Evolutionary conservation across 2,329 filamentous ascomycete genomes (phyloP), one percentile per base, ranked within the genome.

Genomic region (Penicillium sp.): DNA sequence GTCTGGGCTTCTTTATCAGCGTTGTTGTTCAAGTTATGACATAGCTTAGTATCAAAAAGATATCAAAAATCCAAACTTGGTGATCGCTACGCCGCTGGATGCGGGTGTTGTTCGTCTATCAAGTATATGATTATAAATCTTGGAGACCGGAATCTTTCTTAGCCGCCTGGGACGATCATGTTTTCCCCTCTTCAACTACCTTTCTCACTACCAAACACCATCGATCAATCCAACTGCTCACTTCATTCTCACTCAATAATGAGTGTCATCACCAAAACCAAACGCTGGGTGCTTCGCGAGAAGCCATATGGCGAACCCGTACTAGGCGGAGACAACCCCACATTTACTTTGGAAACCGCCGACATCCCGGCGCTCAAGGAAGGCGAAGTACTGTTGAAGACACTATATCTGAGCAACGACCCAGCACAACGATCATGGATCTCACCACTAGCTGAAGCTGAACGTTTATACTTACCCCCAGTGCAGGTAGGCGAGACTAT

Each of bases 371-470:
- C 43, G 11, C 46, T 59, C 13, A 22, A 49, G 37, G 52, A 60
- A 19, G 51, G 51, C 55, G 72, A 83, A 67, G 68, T 80, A 57
- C 75, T 83, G 21, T 58, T 82, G 53, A 79, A 82, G 67, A 67
- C 71, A 2, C 63, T 77, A 19, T 81, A 75, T 65, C 65, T 82
- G 50, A 82, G 79, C 59, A 83, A 83, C 59, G 81, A 84, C 67
- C 81, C 82, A 1, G 81, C 80, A 3, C 80, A 83, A 64, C 76
- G 81, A 53, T 74, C 72, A 45, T 82, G 80, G 79, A 82, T 84
- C 58, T 71, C 78, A 56, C 66, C 72, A 24, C 65, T 63, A 53
- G 64, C 70, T 14, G 69, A 76, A 44, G 69, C 76, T 1, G 75
- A 75, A 27, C 76, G 80, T 39, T 71, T 81, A 7, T 83, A 84